phyloP scores from a whole-genome alignment of 345 rosid species.

The Fremontodendron californicum region DNA sequence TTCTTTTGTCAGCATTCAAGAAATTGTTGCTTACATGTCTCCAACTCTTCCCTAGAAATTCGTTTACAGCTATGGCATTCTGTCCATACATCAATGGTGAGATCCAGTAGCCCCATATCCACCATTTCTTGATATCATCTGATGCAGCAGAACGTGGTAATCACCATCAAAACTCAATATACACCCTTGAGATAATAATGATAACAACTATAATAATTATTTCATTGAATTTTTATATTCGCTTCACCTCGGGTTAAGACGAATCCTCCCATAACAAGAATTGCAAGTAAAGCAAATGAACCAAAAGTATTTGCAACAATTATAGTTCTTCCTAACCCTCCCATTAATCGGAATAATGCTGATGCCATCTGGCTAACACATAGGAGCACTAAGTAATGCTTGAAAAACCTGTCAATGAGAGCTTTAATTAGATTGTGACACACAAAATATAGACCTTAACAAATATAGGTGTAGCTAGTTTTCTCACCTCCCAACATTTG shows the following conservation, averaged over 20 bases:
- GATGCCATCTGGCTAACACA: constrained; percentile 56
- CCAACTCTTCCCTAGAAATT: constrained; percentile 62
- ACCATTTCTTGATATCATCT: constrained; percentile 53
- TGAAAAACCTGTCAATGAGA: constrained; percentile 45
- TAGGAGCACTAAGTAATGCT: constrained; percentile 45
- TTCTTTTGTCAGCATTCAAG: not conserved
- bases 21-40: constrained; percentile 37
- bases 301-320: constrained; percentile 59
- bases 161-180: constrained; percentile 18
- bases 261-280: constrained; percentile 64
- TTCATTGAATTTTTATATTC: not conserved
- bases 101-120: constrained; percentile 70
- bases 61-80: constrained; percentile 55
- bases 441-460: not conserved
- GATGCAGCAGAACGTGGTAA: constrained; percentile 6
- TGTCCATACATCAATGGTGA: constrained; percentile 66
- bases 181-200: not conserved
- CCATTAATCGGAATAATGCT: constrained; percentile 49
- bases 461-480: not conserved
- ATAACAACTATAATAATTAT: not conserved
- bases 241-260: constrained; percentile 45
- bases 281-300: constrained; percentile 41
- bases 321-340: constrained; percentile 49
- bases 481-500: constrained; percentile 40
- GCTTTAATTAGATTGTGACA: constrained; percentile 5